phyloP scores from a whole-genome alignment of 495 filamentous ascomycete genomes.

The Aspergillus indologenus region DNA sequence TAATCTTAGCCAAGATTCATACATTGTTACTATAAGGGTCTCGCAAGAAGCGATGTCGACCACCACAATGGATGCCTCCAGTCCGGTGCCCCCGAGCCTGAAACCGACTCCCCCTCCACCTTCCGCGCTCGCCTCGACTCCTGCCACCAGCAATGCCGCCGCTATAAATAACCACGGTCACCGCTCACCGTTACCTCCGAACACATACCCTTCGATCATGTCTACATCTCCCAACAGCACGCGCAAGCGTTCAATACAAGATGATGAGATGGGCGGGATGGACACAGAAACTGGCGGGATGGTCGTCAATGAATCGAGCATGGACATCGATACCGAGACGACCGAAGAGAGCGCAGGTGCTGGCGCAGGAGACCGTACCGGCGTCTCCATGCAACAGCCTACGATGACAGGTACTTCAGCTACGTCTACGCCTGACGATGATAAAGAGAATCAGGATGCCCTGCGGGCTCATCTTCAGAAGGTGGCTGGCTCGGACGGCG shows the following conservation, averaged over 20 bases:
- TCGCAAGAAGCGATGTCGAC: neutral
- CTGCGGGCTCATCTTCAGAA: neutral
- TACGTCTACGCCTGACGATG: neutral
- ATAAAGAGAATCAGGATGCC: conserved; percentile 10
- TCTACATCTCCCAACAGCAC: neutral
- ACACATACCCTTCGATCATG: neutral
- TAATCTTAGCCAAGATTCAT: neutral
- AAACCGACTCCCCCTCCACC: neutral
- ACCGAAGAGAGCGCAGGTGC: neutral
- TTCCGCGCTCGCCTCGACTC: neutral
- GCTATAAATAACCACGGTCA: neutral
- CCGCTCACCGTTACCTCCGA: neutral
- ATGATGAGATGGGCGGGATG: neutral
- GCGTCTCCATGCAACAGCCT: neutral
- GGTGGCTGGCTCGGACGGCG: neutral
- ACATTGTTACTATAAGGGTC: neutral
- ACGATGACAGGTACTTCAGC: neutral
- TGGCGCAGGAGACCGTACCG: neutral
- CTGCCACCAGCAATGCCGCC: neutral
- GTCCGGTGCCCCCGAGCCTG: neutral
- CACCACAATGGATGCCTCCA: neutral
- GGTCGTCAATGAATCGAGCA: neutral
- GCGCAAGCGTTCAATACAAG: conserved; percentile 2
- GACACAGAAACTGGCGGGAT: neutral
- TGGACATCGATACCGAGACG: neutral